Percentiles rank a stretch among this genome's conserved stretches.
phyloP scores from a whole-genome alignment of 2,329 filamentous ascomycete species.

The Colletotrichum sp. region DNA sequence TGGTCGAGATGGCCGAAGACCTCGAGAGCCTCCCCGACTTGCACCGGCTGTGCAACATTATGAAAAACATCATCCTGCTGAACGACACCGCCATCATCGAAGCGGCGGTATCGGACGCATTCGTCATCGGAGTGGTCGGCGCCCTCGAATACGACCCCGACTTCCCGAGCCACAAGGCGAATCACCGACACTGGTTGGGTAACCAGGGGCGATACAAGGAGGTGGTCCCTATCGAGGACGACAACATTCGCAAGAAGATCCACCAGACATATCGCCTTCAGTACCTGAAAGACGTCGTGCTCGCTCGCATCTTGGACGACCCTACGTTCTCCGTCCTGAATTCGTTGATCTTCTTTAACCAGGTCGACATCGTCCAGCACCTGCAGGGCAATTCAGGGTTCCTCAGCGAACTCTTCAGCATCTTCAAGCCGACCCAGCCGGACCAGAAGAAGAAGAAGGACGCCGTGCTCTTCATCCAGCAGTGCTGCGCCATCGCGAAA shows the following conservation, averaged over 20 bases:
- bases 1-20: constrained; percentile 90
- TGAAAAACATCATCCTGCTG: constrained; percentile 93
- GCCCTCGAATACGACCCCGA: constrained; percentile 98
- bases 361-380: constrained; percentile 96
- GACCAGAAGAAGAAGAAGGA: constrained; percentile 84
- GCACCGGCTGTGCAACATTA: constrained; percentile 94
- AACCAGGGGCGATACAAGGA: constrained; percentile 94
- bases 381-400: constrained; percentile 83
- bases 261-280: constrained; percentile 95
- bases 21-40: constrained; percentile 86
- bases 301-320: constrained; percentile 95
- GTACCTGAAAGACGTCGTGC: constrained; percentile 97
- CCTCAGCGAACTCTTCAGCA: constrained; percentile 83
- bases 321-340: constrained; percentile 98
- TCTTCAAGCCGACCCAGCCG: constrained; percentile 73
- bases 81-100: constrained; percentile 97
- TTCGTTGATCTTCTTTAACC: constrained; percentile 98
- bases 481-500: constrained; percentile 93
- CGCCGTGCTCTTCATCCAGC: constrained; percentile 94
- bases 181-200: constrained; percentile 91
- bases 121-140: constrained; percentile 90
- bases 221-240: constrained; percentile 90
- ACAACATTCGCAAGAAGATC: constrained; percentile 84
- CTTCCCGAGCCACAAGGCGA: constrained; percentile 96
- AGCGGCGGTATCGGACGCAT: constrained; percentile 86